Evolutionary conservation across 257 asterid species (phyloP), one percentile per base, ranked within the genome.

Genomic region (Leptodermis oblonga): DNA sequence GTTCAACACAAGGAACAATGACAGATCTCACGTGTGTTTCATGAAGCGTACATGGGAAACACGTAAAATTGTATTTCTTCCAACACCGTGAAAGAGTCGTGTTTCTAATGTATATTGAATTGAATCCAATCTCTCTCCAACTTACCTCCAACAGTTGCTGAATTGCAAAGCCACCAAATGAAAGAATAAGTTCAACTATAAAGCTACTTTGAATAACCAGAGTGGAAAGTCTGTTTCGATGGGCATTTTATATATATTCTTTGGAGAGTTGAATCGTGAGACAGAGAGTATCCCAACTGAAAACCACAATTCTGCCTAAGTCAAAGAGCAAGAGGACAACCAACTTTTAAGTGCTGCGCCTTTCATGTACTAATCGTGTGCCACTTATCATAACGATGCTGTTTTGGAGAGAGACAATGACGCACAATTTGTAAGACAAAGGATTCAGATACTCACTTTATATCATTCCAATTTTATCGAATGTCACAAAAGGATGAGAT

Each of bases 111-210:
- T 14, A 25, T 25, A 14, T 55, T 25, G 31, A 26, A 14, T 55
- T 25, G 15, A 55, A 3, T 25, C 20, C 15, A 45, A 18, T 28
- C 4, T 54, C 55, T 62, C 52, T 28, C 15, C 26, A 5, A 43
- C 26, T 39, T 43, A 65, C 41, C 42, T 70, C 49, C 20, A 45
- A 31, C 45, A 15, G 62, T 70, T 48, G 75, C 68, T 48, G 75
- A 62, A 71, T 23, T 25, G 48, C 69, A 23, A 62, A 71, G 70
- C 34, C 3, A 71, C 67, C 75, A 23, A 42, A 45, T 62, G 75
- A 71, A 14, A 33, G 75, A 62, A 61, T 59, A 45, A 31, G 51
- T 60, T 60, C 68, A 70, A 48, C 74, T 15, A 49, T 71, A 48
- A 70, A 46, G 26, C 69, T 25, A 34, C 39, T 5, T 17, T 5